phyloP scores from a whole-genome alignment of 768 basidiomycete genomes.

The Clitopilus hobsonii region DNA sequence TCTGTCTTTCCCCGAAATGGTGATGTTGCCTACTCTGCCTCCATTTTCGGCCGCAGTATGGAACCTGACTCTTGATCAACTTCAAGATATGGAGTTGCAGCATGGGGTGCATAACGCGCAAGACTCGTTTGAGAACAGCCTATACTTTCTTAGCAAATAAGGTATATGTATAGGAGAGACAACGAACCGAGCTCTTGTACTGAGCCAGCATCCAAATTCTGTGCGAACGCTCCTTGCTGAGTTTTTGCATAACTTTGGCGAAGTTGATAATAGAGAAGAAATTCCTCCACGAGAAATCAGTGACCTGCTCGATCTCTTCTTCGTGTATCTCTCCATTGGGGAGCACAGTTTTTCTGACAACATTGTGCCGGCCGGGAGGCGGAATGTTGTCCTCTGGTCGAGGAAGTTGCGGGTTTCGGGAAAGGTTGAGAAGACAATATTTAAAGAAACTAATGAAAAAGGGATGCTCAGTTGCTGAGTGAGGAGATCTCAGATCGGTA shows the following conservation, averaged over 20 bases:
- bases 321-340: conserved; percentile 74
- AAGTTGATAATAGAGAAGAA: conserved; percentile 98
- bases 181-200: conserved; percentile 92
- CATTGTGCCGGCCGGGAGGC: conserved; percentile 54
- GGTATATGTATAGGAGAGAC: background rate
- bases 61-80: conserved; percentile 98
- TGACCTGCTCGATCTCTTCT: conserved; percentile 88
- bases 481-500: no score
- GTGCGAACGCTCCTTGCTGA: conserved; percentile 92
- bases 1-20: conserved; percentile 3
- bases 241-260: conserved; percentile 95
- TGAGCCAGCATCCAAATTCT: conserved; percentile 95
- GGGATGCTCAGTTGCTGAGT: no score
- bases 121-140: conserved; percentile 94
- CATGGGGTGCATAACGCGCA: conserved; percentile 91
- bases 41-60: conserved; percentile 98
- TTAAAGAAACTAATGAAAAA: conserved; percentile 99
- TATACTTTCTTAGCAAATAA: conserved; percentile 20
- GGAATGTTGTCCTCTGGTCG: conserved; percentile 65
- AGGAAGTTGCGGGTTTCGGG: conserved; percentile 54
- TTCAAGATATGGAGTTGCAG: conserved; percentile 93
- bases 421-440: conserved; percentile 80
- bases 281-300: conserved; percentile 96
- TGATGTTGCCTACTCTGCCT: conserved; percentile 68
- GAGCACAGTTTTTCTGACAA: conserved; percentile 49